Percentiles rank a stretch among this genome's conserved stretches.
Conservation (phyloP, 805 yeast genomes). For the Candida lessepsii region DNA sequence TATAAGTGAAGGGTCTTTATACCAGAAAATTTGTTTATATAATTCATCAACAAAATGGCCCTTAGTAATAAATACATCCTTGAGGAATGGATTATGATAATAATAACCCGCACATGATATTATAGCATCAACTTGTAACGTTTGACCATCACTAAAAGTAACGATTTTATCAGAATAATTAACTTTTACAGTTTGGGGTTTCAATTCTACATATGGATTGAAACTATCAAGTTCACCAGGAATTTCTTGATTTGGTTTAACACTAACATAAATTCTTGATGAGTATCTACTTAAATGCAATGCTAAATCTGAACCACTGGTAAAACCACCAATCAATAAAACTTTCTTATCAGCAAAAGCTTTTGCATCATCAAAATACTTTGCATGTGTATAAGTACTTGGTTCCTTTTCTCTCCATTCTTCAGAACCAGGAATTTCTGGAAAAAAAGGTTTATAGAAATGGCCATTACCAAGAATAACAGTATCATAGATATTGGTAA, state of each 20-base stretch:
- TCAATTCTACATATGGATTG: conserved; percentile 11
- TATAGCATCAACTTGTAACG: conserved; percentile 24
- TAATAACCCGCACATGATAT: conserved; percentile 42
- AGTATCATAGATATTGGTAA: conserved; percentile 24
- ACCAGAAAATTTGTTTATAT: conserved; percentile 48
- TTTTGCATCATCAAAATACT: conserved; percentile 26
- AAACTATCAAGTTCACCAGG: conserved; percentile 2
- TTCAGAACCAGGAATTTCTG: conserved; percentile 31
- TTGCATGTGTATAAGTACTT: conserved; percentile 30
- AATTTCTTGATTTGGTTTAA: conserved; percentile 12
- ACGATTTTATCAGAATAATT: conserved; percentile 26
- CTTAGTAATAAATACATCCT: conserved; percentile 17
- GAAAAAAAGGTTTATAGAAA: conserved; percentile 36
- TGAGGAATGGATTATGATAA: conserved; percentile 34
- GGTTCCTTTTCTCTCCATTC: conserved; percentile 30
- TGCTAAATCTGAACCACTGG: conserved; percentile 75
- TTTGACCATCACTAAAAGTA: not conserved
- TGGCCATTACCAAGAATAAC: conserved; percentile 42
- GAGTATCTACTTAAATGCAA: conserved; percentile 50
- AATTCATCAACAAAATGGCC: conserved; percentile 20
- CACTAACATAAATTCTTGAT: conserved; percentile 24
- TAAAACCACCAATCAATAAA: conserved; percentile 71
- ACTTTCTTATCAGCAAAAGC: conserved; percentile 41
- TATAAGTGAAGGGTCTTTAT: conserved; percentile 45
- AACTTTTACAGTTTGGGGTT: conserved; percentile 22